Conservation (phyloP, 2,329 filamentous ascomycete species). For the Aspergillus fumigatus region DNA sequence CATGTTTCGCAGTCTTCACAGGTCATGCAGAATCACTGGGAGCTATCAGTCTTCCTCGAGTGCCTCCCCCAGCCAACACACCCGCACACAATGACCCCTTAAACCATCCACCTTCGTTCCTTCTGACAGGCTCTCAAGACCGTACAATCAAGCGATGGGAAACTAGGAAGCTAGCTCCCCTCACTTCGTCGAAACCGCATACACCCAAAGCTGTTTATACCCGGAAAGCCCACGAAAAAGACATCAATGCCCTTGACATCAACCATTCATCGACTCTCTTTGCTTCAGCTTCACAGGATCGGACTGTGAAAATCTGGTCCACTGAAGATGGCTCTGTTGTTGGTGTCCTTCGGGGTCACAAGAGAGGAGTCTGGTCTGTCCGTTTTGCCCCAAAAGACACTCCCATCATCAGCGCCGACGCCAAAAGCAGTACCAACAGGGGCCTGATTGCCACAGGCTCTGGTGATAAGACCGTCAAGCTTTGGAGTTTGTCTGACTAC, state of each 20-base stretch:
- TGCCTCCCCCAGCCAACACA: constrained; percentile 62
- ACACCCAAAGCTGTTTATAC: constrained; percentile 66
- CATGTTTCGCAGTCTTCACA: constrained; percentile 76
- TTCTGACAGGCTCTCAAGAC: constrained; percentile 91
- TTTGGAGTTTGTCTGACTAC: constrained; percentile 92
- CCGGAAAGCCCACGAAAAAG: constrained; percentile 94
- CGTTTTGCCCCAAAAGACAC: constrained; percentile 78
- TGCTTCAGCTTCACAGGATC: constrained; percentile 93
- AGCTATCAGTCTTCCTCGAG: constrained; percentile 77
- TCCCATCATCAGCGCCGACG: constrained; percentile 69
- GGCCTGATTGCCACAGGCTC: constrained; percentile 85
- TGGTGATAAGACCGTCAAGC: constrained; percentile 91
- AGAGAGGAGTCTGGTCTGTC: constrained; percentile 92
- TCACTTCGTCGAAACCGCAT: constrained; percentile 35
- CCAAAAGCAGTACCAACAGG: constrained; percentile 65
- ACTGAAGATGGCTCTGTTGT: constrained; percentile 82
- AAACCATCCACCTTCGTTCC: constrained; percentile 72
- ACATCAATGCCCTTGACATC: constrained; percentile 91
- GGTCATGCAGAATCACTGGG: constrained; percentile 93
- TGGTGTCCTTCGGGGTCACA: constrained; percentile 87
- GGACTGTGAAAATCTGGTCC: constrained; percentile 96
- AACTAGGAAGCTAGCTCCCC: constrained; percentile 58
- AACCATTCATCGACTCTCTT: constrained; percentile 73
- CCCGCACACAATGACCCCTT: constrained; percentile 69
- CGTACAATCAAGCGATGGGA: constrained; percentile 95